Conservation (phyloP, 1,284 basidiomycete species). For the Hymenochaete sp. region DNA sequence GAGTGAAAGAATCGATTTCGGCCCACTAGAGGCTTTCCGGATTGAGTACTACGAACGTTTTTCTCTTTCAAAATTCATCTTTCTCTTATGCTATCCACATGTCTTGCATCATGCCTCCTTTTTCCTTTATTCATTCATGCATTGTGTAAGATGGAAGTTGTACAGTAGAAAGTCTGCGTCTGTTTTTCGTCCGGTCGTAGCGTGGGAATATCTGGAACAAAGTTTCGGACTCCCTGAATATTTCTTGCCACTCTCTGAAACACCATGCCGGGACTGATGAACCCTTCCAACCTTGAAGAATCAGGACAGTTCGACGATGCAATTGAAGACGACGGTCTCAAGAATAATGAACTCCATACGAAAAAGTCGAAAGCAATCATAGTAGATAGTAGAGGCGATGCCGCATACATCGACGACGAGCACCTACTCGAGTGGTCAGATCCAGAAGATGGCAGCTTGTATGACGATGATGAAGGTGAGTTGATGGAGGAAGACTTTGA, state of each 20-base stretch:
- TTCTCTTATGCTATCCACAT: too few species aligned
- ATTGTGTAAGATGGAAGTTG: too few species aligned
- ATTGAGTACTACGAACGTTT: too few species aligned
- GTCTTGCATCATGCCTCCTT: too few species aligned
- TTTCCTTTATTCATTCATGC: too few species aligned
- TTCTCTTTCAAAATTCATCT: too few species aligned
- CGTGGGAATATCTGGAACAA: too few species aligned
- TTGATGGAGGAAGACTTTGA: slow-evolving; percentile 40
- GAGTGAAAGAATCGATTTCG: neutral
- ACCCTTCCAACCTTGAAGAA: neutral
- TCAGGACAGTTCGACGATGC: slow-evolving; percentile 29
- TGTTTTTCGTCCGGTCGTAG: too few species aligned
- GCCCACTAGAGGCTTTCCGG: too few species aligned
- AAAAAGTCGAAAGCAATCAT: slow-evolving; percentile 11
- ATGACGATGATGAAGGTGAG: slow-evolving; percentile 32
- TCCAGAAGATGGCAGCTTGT: slow-evolving; percentile 34
- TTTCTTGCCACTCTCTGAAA: too few species aligned
- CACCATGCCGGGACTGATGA: neutral
- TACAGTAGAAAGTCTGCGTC: too few species aligned
- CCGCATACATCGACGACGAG: slow-evolving; percentile 41
- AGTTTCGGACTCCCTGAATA: too few species aligned
- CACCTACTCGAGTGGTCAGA: slow-evolving; percentile 31
- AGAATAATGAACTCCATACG: neutral
- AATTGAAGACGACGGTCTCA: slow-evolving; percentile 24
- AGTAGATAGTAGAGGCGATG: slow-evolving; percentile 27